Conservation (phyloP, 768 basidiomycete genomes). For the Auriscalpium orientale region DNA sequence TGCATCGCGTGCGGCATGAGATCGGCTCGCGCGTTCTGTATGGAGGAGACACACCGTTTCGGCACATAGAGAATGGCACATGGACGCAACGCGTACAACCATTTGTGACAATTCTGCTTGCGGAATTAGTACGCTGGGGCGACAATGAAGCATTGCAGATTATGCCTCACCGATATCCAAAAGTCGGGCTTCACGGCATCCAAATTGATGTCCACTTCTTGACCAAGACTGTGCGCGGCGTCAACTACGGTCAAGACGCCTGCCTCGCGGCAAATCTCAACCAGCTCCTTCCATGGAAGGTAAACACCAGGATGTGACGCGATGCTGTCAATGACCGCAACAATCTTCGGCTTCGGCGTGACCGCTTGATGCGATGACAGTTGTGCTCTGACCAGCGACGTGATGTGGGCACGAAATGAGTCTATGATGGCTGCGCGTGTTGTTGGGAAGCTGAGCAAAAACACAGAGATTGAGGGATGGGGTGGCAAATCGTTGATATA, state of each 20-base stretch:
- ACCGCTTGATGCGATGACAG: constrained; percentile 12
- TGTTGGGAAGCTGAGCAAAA: constrained; percentile 48
- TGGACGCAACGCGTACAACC: constrained; percentile 66
- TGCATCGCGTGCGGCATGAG: constrained; percentile 19
- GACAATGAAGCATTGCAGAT: background rate
- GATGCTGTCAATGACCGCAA: constrained; percentile 67
- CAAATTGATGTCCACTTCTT: constrained; percentile 56
- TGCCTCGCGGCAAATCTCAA: constrained; percentile 54
- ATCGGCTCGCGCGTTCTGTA: background rate
- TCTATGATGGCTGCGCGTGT: constrained; percentile 49
- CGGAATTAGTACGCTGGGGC: background rate
- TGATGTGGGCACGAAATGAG: constrained; percentile 34
- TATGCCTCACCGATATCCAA: constrained; percentile 56
- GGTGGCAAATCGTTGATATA: constrained; percentile 50
- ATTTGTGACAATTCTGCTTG: constrained; percentile 78
- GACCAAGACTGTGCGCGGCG: constrained; percentile 74
- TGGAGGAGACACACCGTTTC: constrained; percentile 32
- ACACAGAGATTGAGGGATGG: constrained; percentile 40
- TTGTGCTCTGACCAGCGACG: constrained; percentile 19
- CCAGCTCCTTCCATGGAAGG: constrained; percentile 68
- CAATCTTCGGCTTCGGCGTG: constrained; percentile 35
- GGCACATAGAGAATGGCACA: constrained; percentile 73
- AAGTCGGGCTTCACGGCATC: constrained; percentile 57
- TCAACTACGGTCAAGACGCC: constrained; percentile 66
- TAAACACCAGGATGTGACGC: constrained; percentile 50